Base-by-base conservation (phyloP, 495 filamentous ascomycete genomes). In the Pyrenula aspistea region DNA sequence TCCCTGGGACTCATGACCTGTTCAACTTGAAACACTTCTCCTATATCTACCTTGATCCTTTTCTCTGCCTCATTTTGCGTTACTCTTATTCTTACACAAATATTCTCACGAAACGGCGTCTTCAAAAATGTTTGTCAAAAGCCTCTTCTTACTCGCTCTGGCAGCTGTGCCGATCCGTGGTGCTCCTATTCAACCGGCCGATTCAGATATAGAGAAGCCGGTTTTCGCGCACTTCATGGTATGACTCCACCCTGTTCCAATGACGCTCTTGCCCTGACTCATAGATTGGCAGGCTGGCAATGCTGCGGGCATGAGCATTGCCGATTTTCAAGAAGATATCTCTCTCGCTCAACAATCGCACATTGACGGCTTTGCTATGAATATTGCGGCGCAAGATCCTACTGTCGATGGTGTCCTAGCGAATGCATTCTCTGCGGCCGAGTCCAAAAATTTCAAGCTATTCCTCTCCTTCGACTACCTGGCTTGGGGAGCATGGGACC, bases 341-440 rank as follows among this genome's bases (percentile, higher is more conserved):
- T 64, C 61, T 8, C 66, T 75, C 10, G 86, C 86, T 10, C 76
- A 82, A 59, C 73, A 73, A 12, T 74, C 79, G 0, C 76, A 81
- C 36, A 87, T 90, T 53, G 86, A 90, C 62, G 86, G 82, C 2
- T 90, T 90, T 61, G 86, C 81, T 0, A 63, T 89, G 25, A 89
- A 90, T 57, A 75, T 87, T 49, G 86, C 75, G 0, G 73, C 75
- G 2, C 68, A 62, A 10, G 79, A 84, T 55, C 62, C 64, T 0
- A 78, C 74, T 62, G 80, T 73, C 12, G 68, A 70, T n/a, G 60
- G 57, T 10, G 77, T 80, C 54, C 64, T 85, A 1, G 59, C 69
- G 10, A 62, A 77, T 1, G 83, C 81, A 0, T 86, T 81, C 60
- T 59, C 68, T 22, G 80, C 77, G 2, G 84, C 84, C 4, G 73